Conservation (phyloP, 2,329 filamentous ascomycete genomes). For the Arthrobotrys sinensis region DNA sequence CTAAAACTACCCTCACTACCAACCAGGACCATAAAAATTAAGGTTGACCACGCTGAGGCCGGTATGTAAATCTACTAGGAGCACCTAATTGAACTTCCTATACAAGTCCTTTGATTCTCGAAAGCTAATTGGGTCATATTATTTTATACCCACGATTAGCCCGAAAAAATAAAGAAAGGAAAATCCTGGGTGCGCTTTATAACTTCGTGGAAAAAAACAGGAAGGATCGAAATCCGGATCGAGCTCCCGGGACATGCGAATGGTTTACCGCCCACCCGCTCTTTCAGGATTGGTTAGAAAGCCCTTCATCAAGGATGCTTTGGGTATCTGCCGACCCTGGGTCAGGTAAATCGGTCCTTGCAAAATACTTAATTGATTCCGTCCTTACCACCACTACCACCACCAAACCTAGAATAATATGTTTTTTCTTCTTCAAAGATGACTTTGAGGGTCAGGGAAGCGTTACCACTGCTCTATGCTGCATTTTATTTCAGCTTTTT, state of each 20-base stretch:
- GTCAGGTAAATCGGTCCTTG: constrained; percentile 69
- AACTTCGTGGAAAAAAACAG: constrained; percentile 12
- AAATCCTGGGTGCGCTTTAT: neutral
- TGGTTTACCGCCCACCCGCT: constrained; percentile 27
- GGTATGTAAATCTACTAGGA: too few species aligned
- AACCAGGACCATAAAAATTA: too few species aligned
- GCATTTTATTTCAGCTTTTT: constrained; percentile 10
- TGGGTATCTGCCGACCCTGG: constrained; percentile 69
- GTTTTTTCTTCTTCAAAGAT: constrained; percentile 70
- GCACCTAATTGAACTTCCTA: too few species aligned
- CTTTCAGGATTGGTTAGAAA: constrained; percentile 15
- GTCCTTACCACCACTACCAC: constrained; percentile 64
- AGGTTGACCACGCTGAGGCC: too few species aligned
- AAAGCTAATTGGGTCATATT: neutral
- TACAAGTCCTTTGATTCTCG: neutral
- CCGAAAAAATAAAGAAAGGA: neutral
- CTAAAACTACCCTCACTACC: too few species aligned
- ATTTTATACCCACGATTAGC: too few species aligned
- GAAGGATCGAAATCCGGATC: constrained; percentile 40
- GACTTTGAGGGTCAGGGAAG: constrained; percentile 45
- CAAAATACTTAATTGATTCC: constrained; percentile 69
- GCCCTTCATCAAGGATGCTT: constrained; percentile 63
- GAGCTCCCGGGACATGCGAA: constrained; percentile 39
- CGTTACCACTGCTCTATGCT: neutral
- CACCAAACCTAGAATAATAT: constrained; percentile 62